These are phyloP conservation scores for Gymnopus androsaceus DNA, from an alignment of 1,284 basidiomycete genomes.

Conservation along the genomic window DNA sequence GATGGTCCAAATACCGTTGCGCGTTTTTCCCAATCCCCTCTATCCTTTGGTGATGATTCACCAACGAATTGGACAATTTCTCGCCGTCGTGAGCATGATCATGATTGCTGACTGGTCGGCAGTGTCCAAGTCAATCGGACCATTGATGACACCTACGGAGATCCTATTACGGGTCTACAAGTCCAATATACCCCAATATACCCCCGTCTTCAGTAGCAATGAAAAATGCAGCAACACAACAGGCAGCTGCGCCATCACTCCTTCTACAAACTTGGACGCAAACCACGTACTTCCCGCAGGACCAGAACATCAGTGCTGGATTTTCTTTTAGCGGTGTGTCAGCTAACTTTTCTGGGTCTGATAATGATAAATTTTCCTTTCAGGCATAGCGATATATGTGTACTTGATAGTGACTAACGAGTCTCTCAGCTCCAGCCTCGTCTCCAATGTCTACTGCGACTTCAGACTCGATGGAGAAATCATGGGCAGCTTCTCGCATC, in stretches of 20 bases:
- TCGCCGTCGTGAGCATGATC: no score
- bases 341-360: not conserved
- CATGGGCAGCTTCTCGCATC: slow-evolving; percentile 18
- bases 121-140: slow-evolving; percentile 20
- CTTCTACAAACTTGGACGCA: slow-evolving; percentile 18
- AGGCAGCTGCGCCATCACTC: slow-evolving; percentile 15
- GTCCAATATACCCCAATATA: not conserved
- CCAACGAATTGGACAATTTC: no score
- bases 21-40: no score
- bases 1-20: no score
- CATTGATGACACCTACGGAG: slow-evolving; percentile 19
- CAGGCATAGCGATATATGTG: slow-evolving; percentile 20
- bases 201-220: not conserved
- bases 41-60: no score
- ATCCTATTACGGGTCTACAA: slow-evolving; percentile 10
- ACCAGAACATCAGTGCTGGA: slow-evolving; percentile 16
- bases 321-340: slow-evolving; percentile 20
- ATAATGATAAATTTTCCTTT: not conserved
- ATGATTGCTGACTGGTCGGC: no score
- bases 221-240: not conserved
- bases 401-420: slow-evolving; percentile 22
- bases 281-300: slow-evolving; percentile 13
- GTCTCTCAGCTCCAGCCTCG: slow-evolving; percentile 4
- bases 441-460: slow-evolving; percentile 11
- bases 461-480: slow-evolving; percentile 18